Conservation (phyloP, 768 basidiomycete genomes). For the Auricularia sp. region DNA sequence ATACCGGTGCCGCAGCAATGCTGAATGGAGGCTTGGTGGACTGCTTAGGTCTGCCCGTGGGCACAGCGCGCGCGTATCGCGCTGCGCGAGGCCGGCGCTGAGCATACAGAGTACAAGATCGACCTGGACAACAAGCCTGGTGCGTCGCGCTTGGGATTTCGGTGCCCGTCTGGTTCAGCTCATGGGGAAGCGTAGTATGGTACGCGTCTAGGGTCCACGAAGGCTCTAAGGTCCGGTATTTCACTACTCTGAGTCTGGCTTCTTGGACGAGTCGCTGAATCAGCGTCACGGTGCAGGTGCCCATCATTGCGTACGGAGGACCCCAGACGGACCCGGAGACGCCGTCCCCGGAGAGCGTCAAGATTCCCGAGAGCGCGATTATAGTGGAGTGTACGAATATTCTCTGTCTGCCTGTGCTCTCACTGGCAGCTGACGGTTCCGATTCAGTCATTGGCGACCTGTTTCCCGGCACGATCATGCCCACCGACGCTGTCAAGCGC, state of each 20-base stretch:
- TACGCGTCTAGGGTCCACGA: slow-evolving; percentile 56
- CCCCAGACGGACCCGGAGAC: slow-evolving; percentile 41
- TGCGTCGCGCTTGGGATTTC: neutral
- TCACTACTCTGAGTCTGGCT: neutral
- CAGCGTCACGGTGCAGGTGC: slow-evolving; percentile 27
- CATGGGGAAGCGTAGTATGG: slow-evolving; percentile 30
- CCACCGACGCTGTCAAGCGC: slow-evolving; percentile 42
- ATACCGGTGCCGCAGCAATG: no score
- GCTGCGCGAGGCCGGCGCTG: slow-evolving; percentile 41
- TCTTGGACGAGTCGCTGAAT: neutral
- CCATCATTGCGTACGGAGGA: slow-evolving; percentile 52
- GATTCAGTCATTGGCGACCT: slow-evolving; percentile 43
- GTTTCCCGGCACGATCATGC: slow-evolving; percentile 41
- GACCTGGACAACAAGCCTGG: slow-evolving; percentile 52
- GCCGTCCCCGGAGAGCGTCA: slow-evolving; percentile 50
- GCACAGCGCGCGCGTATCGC: slow-evolving; percentile 52
- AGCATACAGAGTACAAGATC: slow-evolving; percentile 43
- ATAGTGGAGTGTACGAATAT: slow-evolving; percentile 37
- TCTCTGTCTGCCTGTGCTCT: neutral
- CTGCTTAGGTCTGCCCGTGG: slow-evolving; percentile 42
- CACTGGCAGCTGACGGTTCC: no score
- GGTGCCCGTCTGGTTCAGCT: neutral
- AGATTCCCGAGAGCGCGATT: slow-evolving; percentile 54
- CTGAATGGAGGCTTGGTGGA: no score
- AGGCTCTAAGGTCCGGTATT: slow-evolving; percentile 43